These are phyloP conservation scores for Maudiozyma saulgeensis DNA, from an alignment of 805 yeast genomes.

Conservation along the genomic window DNA sequence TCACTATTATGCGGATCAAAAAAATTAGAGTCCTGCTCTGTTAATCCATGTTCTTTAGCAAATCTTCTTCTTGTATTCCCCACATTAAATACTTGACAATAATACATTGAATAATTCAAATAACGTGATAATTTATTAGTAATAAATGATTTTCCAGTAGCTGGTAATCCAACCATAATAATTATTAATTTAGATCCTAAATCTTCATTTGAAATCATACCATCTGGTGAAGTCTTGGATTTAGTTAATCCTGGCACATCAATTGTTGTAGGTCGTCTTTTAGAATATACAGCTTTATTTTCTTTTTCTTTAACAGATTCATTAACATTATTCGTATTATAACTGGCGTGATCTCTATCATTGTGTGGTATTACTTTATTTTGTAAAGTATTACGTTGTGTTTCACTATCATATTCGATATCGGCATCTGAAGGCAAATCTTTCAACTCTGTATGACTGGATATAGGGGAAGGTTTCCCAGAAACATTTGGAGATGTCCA, in stretches of 20 bases:
- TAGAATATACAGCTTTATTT: constrained; percentile 16
- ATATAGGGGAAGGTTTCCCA: constrained; percentile 23
- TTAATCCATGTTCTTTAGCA: constrained; percentile 27
- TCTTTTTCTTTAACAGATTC: neutral
- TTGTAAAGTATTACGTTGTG: neutral
- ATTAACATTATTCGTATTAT: neutral
- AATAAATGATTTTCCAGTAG: constrained; percentile 88
- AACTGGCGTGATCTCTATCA: neutral
- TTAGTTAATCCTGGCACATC: constrained; percentile 90
- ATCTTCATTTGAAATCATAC: constrained; percentile 51
- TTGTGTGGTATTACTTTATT: neutral
- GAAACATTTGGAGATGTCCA: constrained; percentile 44
- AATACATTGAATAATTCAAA: constrained; percentile 89
- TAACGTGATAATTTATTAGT: constrained; percentile 86
- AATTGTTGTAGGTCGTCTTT: constrained; percentile 66
- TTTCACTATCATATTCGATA: neutral
- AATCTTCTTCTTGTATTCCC: constrained; percentile 88
- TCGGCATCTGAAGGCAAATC: neutral
- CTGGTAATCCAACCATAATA: constrained; percentile 95
- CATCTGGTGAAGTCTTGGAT: constrained; percentile 71
- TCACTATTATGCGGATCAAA: constrained; percentile 71
- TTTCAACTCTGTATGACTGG: constrained; percentile 10
- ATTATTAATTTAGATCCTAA: constrained; percentile 79
- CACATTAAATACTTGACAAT: constrained; percentile 83
- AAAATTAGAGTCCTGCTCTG: constrained; percentile 70